phyloP scores from a whole-genome alignment of 257 asterid species.

The Echites panduratus region DNA sequence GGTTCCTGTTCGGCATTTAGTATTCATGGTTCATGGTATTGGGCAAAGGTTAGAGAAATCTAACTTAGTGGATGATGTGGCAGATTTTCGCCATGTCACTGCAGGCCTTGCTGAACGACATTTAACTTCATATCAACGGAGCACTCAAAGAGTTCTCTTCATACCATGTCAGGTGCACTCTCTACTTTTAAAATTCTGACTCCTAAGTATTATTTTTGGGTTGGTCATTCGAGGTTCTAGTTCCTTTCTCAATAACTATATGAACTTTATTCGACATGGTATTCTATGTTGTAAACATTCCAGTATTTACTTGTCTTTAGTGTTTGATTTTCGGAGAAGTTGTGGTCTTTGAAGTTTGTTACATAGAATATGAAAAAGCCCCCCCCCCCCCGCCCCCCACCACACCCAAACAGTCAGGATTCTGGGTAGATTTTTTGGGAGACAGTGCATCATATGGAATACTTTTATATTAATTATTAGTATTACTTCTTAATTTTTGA shows the following conservation, averaged over 20 bases:
- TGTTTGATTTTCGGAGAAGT: too few species aligned
- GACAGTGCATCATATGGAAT: not conserved
- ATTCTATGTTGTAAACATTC: not conserved
- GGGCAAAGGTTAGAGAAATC: conserved; percentile 98
- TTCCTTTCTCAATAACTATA: not conserved
- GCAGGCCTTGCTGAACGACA: conserved; percentile 76
- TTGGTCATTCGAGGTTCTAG: not conserved
- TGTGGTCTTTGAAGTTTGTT: too few species aligned
- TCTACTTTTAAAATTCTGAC: not conserved
- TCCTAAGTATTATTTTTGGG: not conserved
- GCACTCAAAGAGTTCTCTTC: conserved; percentile 81
- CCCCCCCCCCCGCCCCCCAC: too few species aligned
- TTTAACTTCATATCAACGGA: conserved; percentile 78
- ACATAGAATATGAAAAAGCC: too few species aligned
- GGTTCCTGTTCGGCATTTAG: conserved; percentile 95
- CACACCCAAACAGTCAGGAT: too few species aligned
- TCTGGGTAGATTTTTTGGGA: too few species aligned
- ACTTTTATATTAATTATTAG: not conserved
- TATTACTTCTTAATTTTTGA: not conserved
- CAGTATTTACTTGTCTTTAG: not conserved
- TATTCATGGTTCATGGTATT: conserved; percentile 97
- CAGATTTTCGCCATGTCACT: conserved; percentile 66
- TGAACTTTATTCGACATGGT: not conserved
- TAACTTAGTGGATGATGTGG: conserved; percentile 95
- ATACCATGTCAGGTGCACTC: conserved; percentile 86